Conservation (phyloP, 2,329 filamentous ascomycete species). For the Scorias spongiosa region DNA sequence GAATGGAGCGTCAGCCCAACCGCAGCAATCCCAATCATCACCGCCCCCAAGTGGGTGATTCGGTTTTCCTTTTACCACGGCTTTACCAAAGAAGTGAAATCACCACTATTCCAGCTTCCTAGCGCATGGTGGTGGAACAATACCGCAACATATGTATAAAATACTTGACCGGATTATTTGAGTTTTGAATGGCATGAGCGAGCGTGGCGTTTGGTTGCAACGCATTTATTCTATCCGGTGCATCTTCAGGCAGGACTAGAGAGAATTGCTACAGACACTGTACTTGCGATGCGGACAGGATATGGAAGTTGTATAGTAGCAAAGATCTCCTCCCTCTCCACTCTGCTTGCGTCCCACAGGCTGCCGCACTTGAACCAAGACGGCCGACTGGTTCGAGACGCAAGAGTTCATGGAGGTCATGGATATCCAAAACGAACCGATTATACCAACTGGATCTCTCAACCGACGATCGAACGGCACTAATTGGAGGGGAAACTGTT, state of each 20-base stretch:
- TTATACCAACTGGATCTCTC: no score
- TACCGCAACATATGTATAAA: no score
- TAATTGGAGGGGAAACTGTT: no score
- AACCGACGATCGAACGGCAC: no score
- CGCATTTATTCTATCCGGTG: constrained; percentile 5
- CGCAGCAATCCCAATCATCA: not conserved
- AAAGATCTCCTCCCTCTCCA: constrained; percentile 2
- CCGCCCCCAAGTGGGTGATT: not conserved
- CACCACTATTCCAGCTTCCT: no score
- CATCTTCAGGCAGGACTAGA: constrained; percentile 2
- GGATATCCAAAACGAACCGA: no score
- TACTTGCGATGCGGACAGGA: not conserved
- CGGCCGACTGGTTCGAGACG: no score
- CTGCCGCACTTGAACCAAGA: not conserved
- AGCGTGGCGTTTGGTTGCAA: constrained; percentile 9
- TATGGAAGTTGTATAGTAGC: not conserved
- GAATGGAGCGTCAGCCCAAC: not conserved
- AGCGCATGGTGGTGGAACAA: no score
- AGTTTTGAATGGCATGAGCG: not conserved
- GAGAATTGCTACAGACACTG: not conserved
- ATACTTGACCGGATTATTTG: no score
- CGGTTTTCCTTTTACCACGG: constrained; percentile 2
- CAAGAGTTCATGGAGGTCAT: no score
- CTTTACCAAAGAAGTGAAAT: no score
- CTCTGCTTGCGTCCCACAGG: constrained; percentile 10